A percentile compares a stretch with the other conserved stretches of the same genome.
These are phyloP conservation scores for Pyrus pyrifolia DNA, from an alignment of 306 rosid species.

Conservation along the genomic window DNA sequence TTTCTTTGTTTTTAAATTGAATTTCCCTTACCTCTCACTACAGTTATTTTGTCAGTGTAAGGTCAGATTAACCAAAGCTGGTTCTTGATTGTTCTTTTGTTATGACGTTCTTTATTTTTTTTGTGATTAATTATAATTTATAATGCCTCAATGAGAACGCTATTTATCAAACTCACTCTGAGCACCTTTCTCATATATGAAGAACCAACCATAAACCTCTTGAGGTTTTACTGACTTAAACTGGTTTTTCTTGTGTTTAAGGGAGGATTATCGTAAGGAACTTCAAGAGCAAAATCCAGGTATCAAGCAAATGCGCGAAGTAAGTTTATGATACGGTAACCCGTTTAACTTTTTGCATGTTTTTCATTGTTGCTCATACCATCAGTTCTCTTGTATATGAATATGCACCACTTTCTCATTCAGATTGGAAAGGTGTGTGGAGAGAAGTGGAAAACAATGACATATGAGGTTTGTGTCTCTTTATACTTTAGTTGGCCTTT, in stretches of 20 bases:
- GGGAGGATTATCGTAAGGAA: slow-evolving; percentile 93
- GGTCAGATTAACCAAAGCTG: neutral
- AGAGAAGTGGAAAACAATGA: slow-evolving; percentile 95
- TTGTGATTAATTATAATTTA: neutral
- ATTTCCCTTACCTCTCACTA: neutral
- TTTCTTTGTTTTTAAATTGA: too few species aligned
- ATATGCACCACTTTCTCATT: slow-evolving; percentile 15
- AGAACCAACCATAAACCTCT: slow-evolving; percentile 1
- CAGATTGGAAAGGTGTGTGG: slow-evolving; percentile 97
- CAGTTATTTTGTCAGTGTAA: neutral
- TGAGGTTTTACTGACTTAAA: slow-evolving; percentile 9
- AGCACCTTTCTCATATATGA: slow-evolving; percentile 12
- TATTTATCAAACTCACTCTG: slow-evolving; percentile 1
- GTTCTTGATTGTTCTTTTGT: neutral
- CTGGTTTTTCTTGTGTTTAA: slow-evolving; percentile 32
- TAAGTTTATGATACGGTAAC: slow-evolving; percentile 23
- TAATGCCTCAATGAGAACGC: neutral
- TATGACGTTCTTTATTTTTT: neutral
- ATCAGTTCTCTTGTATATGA: neutral
- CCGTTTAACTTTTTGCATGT: neutral
- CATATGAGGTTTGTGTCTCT: slow-evolving; percentile 63
- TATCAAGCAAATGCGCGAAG: slow-evolving; percentile 84
- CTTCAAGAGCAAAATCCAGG: slow-evolving; percentile 79
- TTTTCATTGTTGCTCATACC: neutral
- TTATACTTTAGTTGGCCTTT: slow-evolving; percentile 9